Base-by-base conservation (phyloP, 495 filamentous ascomycete species). In the Xylaria grammica region DNA sequence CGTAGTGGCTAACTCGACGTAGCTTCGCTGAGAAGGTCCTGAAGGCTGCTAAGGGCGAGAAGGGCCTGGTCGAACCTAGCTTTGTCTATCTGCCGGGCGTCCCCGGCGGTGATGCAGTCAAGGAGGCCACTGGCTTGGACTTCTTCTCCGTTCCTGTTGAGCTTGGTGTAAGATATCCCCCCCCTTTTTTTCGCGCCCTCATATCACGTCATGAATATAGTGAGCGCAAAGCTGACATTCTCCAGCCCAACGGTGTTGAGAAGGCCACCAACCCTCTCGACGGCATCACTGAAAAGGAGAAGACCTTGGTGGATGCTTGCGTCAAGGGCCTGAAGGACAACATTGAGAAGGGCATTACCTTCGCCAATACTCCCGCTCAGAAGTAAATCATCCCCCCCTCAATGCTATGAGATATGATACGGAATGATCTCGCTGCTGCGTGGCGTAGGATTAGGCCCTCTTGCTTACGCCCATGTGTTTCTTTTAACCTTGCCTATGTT, bases 71-170 rank as follows among this genome's bases (percentile, higher is more conserved):
- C 53, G 93, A 97, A 83, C 94, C 96, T 58, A 93, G 92, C 74
- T 98, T 88, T 78, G 87, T 99, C 77, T 97, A 98, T 82, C 88
- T 98, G 22, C 89, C 92, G 55, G 96, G 93, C 74, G 85, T 99
- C 46, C 74, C 89, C 27, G 96, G 96, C 62, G 96, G 96, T 71
- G 89, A 92, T 40, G 92, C 86, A 66, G 89, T 99, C 68, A 81
- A 76, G 62, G 90, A 96, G 83, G 89, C 85, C 58, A 90, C 87
- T 63, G 94, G 94, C 69, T 81, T 89, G 69, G 92, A 98, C 48
- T 99, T 91, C 85, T 99, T 99, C 85, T 97, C 95, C 48, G 92
- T 94, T 60, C 94, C 93, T 22, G 86, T 99, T 59, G 90, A 96
- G 77, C 92, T 99, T 61, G 95, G 94, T 69, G 93, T 96, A 91